Evolutionary conservation across 2,329 filamentous ascomycete species (phyloP).

Genomic region (Cercospora citrullina): DNA sequence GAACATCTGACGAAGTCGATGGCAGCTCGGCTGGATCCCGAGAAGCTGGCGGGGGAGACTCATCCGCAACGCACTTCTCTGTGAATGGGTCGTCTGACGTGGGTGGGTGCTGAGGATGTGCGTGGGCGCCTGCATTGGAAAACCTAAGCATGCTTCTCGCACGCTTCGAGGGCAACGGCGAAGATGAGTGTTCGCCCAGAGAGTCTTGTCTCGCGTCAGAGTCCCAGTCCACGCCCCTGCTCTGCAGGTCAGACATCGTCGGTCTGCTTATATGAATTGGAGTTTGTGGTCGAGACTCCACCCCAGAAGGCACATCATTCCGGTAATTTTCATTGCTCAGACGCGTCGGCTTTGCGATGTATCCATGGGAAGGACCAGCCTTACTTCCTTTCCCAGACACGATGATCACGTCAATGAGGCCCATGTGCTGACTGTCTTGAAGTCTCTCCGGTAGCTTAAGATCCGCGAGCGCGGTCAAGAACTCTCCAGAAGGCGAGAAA

Average conservation of each 20-base stretch:
- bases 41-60: neutral
- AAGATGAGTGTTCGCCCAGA: neutral
- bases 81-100: neutral
- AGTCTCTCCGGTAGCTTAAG: slow-evolving; percentile 43
- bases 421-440: slow-evolving; percentile 32
- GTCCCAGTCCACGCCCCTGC: neutral
- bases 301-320: neutral
- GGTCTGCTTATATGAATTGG: neutral
- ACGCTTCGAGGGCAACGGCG: neutral
- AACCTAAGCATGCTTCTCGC: neutral
- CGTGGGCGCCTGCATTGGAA: neutral
- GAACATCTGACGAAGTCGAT: slow-evolving; percentile 11
- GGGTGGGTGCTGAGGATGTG: neutral
- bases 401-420: slow-evolving; percentile 34
- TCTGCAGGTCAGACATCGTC: neutral
- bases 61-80: neutral
- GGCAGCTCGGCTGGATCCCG: neutral
- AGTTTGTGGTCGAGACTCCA: neutral
- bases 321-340: slow-evolving; percentile 13
- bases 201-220: neutral
- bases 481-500: slow-evolving; percentile 41
- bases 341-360: slow-evolving; percentile 19
- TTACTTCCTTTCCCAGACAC: slow-evolving; percentile 35
- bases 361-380: slow-evolving; percentile 25
- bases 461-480: slow-evolving; percentile 42